phyloP scores from a whole-genome alignment of 2,329 filamentous ascomycete genomes.

The Alternaria postmessia region DNA sequence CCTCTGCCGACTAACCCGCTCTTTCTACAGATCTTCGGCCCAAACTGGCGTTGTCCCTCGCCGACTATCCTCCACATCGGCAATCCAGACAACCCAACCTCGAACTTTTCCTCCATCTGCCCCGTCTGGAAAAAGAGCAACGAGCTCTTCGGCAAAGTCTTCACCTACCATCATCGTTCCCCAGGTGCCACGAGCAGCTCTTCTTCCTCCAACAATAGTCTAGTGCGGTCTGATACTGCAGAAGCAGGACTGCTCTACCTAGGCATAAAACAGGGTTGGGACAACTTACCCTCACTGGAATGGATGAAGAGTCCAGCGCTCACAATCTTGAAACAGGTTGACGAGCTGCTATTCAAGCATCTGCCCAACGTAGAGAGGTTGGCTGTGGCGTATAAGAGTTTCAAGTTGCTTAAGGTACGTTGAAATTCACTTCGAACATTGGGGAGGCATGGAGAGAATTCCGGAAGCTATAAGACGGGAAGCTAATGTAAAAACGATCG shows the following conservation, averaged over 20 bases:
- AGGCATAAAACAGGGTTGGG: constrained; percentile 43
- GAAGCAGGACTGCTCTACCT: constrained; percentile 42
- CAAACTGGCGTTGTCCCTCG: constrained; percentile 38
- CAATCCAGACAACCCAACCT: constrained; percentile 18
- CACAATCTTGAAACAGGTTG: constrained; percentile 39
- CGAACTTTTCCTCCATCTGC: constrained; percentile 23
- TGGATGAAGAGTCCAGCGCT: constrained; percentile 44
- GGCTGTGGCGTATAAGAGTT: constrained; percentile 43
- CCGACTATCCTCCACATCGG: constrained; percentile 43
- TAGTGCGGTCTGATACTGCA: constrained; percentile 5
- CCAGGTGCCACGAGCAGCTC: background rate
- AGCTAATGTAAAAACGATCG: background rate
- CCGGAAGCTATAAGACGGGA: background rate
- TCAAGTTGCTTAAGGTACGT: constrained; percentile 42
- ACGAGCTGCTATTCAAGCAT: constrained; percentile 40
- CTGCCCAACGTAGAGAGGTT: constrained; percentile 36
- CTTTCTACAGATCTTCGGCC: constrained; percentile 37
- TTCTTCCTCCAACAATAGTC: background rate
- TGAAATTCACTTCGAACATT: background rate
- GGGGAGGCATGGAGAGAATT: rapidly evolving
- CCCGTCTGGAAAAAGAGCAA: constrained; percentile 43
- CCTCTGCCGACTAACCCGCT: background rate
- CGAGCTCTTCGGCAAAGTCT: constrained; percentile 42
- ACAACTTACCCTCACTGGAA: constrained; percentile 25
- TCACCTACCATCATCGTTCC: constrained; percentile 18